Conservation (phyloP, 1,139 yeast genomes). For the Sugiyamaella pinicola region DNA sequence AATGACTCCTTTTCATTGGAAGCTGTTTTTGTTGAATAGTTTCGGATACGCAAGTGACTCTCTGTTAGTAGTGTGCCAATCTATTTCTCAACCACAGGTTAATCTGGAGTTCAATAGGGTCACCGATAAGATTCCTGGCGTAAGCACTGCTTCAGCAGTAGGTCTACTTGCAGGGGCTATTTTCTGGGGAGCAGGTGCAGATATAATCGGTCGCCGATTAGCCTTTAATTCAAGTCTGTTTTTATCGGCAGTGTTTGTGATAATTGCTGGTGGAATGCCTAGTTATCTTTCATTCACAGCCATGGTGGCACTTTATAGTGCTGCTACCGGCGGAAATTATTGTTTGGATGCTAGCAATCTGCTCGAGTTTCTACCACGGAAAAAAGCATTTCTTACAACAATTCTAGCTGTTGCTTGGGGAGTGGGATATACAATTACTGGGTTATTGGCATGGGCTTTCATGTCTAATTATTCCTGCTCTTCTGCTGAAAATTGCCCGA, state of each 20-base stretch:
- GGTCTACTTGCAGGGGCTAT: slow-evolving; percentile 62
- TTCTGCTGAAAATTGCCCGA: slow-evolving; percentile 48
- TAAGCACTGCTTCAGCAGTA: slow-evolving; percentile 47
- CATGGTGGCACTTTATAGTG: slow-evolving; percentile 50
- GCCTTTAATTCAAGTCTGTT: slow-evolving; percentile 60
- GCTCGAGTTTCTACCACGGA: slow-evolving; percentile 57
- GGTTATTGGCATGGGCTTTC: slow-evolving; percentile 57
- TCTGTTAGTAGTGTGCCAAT: slow-evolving; percentile 52
- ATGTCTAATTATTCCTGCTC: slow-evolving; percentile 53
- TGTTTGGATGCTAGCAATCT: slow-evolving; percentile 61
- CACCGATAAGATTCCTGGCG: slow-evolving; percentile 38
- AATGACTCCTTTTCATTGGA: slow-evolving; percentile 33
- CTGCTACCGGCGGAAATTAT: slow-evolving; percentile 61
- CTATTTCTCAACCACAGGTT: slow-evolving; percentile 45
- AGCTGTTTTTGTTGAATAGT: slow-evolving; percentile 45
- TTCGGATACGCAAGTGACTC: slow-evolving; percentile 68
- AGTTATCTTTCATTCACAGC: slow-evolving; percentile 49
- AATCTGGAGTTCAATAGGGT: slow-evolving; percentile 32
- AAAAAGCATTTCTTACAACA: slow-evolving; percentile 55
- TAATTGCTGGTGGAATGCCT: slow-evolving; percentile 56
- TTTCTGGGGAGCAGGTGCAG: slow-evolving; percentile 62
- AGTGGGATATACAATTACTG: slow-evolving; percentile 59
- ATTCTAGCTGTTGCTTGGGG: slow-evolving; percentile 64
- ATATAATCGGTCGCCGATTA: slow-evolving; percentile 57
- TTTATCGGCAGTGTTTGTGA: slow-evolving; percentile 53